Percentiles rank a stretch among this genome's conserved stretches.
Conservation (phyloP, 2,329 filamentous ascomycete species). For the Truncatella angustata region DNA sequence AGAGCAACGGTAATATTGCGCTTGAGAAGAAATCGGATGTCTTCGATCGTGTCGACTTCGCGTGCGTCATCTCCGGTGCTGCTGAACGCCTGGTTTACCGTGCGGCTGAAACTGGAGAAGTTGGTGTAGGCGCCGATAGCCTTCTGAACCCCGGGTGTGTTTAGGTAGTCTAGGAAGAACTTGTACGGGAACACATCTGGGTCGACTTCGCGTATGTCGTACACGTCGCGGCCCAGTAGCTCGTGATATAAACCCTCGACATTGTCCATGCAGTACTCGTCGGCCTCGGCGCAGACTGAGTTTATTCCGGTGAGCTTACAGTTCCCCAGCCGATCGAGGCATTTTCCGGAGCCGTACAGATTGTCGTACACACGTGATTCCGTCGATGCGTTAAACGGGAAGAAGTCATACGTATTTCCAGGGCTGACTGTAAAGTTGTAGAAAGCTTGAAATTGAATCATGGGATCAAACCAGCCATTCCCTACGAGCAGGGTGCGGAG, state of each 20-base stretch:
- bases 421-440: conserved; percentile 57
- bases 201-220: conserved; percentile 55
- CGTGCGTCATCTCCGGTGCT: conserved; percentile 47
- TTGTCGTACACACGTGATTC: conserved; percentile 55
- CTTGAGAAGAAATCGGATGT: conserved; percentile 20
- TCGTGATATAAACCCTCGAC: conserved; percentile 52
- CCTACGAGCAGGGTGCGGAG: conserved; percentile 52
- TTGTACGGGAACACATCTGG: conserved; percentile 57
- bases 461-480: conserved; percentile 55
- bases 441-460: conserved; percentile 55
- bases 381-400: conserved; percentile 47
- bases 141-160: conserved; percentile 49
- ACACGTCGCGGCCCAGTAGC: conserved; percentile 54
- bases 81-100: conserved; percentile 54
- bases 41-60: conserved; percentile 22
- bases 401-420: conserved; percentile 56
- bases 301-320: conserved; percentile 53
- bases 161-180: conserved; percentile 58
- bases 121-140: conserved; percentile 61
- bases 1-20: conserved; percentile 23
- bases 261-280: conserved; percentile 52
- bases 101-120: conserved; percentile 45
- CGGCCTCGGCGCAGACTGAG: conserved; percentile 50
- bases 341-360: conserved; percentile 60
- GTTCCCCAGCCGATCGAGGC: conserved; percentile 52